Evolutionary conservation across 495 filamentous ascomycete genomes (phyloP).

Genomic region (Trichocladium uniseriatum): DNA sequence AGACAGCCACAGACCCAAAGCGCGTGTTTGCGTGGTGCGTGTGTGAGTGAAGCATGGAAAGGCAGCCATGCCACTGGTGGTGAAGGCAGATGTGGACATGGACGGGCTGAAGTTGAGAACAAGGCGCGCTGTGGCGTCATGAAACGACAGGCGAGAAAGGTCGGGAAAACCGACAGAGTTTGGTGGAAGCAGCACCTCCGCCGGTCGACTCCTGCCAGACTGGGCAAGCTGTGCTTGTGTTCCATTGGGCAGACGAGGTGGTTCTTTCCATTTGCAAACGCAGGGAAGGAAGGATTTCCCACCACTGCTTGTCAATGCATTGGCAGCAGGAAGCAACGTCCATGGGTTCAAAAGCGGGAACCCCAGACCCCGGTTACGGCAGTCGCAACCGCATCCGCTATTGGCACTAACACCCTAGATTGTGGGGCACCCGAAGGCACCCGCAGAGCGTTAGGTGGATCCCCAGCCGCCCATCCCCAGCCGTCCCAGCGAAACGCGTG

Average conservation of each 20-base stretch:
- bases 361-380: slow-evolving; percentile 12
- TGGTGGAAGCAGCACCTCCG: too few species aligned
- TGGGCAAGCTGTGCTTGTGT: neutral
- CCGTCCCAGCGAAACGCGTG: neutral
- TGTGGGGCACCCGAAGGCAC: too few species aligned
- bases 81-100: too few species aligned
- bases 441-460: neutral
- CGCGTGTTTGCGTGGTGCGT: neutral
- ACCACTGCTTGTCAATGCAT: too few species aligned
- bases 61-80: too few species aligned
- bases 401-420: neutral
- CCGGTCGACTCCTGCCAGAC: slow-evolving; percentile 3
- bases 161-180: slow-evolving; percentile 19
- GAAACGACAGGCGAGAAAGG: too few species aligned
- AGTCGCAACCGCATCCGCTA: slow-evolving; percentile 6
- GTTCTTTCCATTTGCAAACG: neutral
- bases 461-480: neutral
- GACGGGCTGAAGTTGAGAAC: too few species aligned
- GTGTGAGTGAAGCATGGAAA: neutral
- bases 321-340: neutral
- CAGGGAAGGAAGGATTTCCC: too few species aligned
- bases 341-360: neutral
- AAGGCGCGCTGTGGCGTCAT: too few species aligned
- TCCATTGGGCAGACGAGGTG: neutral
- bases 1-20: neutral